These are phyloP conservation scores for Ganoderma lucidum DNA, from an alignment of 1,284 basidiomycete species.

Conservation along the genomic window DNA sequence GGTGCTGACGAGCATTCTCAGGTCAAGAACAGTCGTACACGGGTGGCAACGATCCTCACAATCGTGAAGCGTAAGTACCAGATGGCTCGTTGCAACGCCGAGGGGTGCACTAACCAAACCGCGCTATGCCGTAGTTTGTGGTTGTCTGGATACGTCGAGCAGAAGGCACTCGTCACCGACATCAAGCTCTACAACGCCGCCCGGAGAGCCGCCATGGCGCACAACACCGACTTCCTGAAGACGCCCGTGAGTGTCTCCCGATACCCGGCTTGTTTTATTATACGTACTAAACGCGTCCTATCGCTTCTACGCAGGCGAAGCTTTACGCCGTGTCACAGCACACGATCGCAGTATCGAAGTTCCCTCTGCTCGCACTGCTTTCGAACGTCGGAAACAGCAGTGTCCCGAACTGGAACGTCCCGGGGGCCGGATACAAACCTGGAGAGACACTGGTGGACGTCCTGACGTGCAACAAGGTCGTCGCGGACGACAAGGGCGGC, in stretches of 20 bases:
- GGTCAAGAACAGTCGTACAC: slow-evolving; percentile 44
- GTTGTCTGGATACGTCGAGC: slow-evolving; percentile 57
- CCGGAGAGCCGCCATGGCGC: slow-evolving; percentile 61
- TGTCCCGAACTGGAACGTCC: slow-evolving; percentile 54
- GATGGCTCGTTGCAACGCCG: background rate
- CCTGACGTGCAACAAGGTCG: slow-evolving; percentile 58
- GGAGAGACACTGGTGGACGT: slow-evolving; percentile 68
- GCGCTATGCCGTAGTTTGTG: slow-evolving; percentile 55
- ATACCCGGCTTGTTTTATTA: background rate
- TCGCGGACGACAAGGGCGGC: slow-evolving; percentile 54
- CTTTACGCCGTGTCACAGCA: slow-evolving; percentile 49
- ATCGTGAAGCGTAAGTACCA: slow-evolving; percentile 67
- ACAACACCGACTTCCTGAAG: slow-evolving; percentile 58
- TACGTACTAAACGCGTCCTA: background rate
- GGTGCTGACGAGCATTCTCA: slow-evolving; percentile 9
- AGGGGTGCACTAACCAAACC: background rate
- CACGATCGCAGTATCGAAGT: slow-evolving; percentile 67
- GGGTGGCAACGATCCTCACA: slow-evolving; percentile 50
- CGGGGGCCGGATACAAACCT: slow-evolving; percentile 52
- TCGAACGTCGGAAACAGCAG: slow-evolving; percentile 64
- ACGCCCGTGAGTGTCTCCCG: slow-evolving; percentile 50
- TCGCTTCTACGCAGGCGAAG: slow-evolving; percentile 47
- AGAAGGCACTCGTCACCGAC: slow-evolving; percentile 59
- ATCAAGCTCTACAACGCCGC: slow-evolving; percentile 66
- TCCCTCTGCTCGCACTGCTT: slow-evolving; percentile 70